Evolutionary conservation across 305 asterid species (phyloP).

Genomic region (Caryopteris hybrid): DNA sequence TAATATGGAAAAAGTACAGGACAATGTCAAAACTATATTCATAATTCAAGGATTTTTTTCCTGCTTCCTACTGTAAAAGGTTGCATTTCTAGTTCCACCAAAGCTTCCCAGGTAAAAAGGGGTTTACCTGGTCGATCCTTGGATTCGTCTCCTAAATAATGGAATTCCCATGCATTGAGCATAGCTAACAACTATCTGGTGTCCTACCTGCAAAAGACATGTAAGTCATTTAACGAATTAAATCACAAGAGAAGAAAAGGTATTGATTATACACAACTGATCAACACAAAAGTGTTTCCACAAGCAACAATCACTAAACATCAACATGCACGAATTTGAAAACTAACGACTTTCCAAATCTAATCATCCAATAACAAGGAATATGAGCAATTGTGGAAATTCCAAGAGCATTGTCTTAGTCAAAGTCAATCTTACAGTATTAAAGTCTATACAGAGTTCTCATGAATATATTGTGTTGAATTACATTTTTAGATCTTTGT

Average conservation of each 20-base stretch:
- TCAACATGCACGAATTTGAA: not conserved
- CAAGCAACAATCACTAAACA: not conserved
- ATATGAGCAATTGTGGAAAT: not conserved
- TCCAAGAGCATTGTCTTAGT: not conserved
- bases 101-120: conserved; percentile 15
- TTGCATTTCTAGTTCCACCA: conserved; percentile 1
- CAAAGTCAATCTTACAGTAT: not conserved
- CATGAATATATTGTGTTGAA: not conserved
- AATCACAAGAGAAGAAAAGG: not conserved
- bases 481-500: too few species aligned
- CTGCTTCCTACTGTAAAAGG: not conserved
- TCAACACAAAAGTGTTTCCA: not conserved
- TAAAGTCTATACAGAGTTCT: not conserved
- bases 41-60: not conserved
- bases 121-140: conserved; percentile 79
- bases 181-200: conserved; percentile 75
- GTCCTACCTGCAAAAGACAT: conserved; percentile 69
- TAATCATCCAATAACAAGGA: not conserved
- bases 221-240: not conserved
- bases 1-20: not conserved
- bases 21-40: not conserved
- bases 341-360: not conserved
- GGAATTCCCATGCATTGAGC: conserved; percentile 91
- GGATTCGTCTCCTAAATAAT: conserved; percentile 81
- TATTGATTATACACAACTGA: not conserved